A percentile compares a stretch with the other conserved stretches of the same genome.
Evolutionary conservation across 1,139 yeast species (phyloP).

Genomic region (Magnusiomyces paraingens): DNA sequence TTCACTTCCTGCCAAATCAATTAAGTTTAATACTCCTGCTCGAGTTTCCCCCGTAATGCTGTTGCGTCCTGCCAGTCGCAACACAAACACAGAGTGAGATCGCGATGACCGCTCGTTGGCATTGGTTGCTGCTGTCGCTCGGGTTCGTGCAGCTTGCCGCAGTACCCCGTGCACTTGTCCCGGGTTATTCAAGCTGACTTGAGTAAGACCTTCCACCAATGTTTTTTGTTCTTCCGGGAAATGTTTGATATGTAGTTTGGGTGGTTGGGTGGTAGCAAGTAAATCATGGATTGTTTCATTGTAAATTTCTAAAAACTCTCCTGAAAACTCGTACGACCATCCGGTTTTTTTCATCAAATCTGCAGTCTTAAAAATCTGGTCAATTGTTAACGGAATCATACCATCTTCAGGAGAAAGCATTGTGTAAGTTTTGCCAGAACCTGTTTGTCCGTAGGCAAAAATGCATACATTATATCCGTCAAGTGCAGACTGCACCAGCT

Average conservation of each 20-base stretch:
- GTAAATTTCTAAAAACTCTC: constrained; percentile 85
- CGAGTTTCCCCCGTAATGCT: constrained; percentile 43
- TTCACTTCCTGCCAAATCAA: constrained; percentile 89
- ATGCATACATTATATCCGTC: constrained; percentile 53
- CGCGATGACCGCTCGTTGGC: constrained; percentile 75
- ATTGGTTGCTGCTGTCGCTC: constrained; percentile 73
- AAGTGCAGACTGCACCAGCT: constrained; percentile 77
- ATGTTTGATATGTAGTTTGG: constrained; percentile 67
- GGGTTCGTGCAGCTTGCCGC: constrained; percentile 47
- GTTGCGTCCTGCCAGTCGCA: constrained; percentile 55
- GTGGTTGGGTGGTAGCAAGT: constrained; percentile 32
- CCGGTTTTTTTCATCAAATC: constrained; percentile 46
- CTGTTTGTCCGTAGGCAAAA: constrained; percentile 33
- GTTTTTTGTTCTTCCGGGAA: constrained; percentile 51
- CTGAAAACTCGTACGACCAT: constrained; percentile 61
- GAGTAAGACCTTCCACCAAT: constrained; percentile 52
- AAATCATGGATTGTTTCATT: constrained; percentile 76
- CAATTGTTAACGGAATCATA: constrained; percentile 72
- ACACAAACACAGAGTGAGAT: constrained; percentile 66
- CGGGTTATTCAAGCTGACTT: constrained; percentile 43
- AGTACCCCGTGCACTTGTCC: constrained; percentile 49
- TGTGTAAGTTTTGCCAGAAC: constrained; percentile 32
- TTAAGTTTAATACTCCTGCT: constrained; percentile 61
- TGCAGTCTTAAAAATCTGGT: constrained; percentile 62
- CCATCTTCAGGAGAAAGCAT: constrained; percentile 56